Evolutionary conservation across 306 rosid species (phyloP).

Genomic region (Begonia masoniana): DNA sequence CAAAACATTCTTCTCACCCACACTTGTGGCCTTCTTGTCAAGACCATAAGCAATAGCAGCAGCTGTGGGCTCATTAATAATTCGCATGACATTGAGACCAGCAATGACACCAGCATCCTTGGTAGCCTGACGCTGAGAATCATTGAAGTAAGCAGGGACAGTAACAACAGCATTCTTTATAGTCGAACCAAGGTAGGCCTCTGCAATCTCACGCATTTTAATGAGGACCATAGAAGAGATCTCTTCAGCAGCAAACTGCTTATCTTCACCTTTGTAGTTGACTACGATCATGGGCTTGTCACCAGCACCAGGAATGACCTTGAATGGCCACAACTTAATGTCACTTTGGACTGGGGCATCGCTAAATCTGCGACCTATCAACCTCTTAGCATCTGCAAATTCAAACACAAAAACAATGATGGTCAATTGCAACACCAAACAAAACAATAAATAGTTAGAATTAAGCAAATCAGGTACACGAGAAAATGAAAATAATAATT

Average conservation of each 20-base stretch:
- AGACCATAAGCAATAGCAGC: slow-evolving; percentile 68
- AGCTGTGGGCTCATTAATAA: slow-evolving; percentile 58
- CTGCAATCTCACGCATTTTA: slow-evolving; percentile 66
- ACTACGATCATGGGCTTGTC: slow-evolving; percentile 55
- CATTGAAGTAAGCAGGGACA: slow-evolving; percentile 58
- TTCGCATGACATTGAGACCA: slow-evolving; percentile 48
- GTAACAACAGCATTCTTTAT: slow-evolving; percentile 56
- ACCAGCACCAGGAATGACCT: slow-evolving; percentile 38
- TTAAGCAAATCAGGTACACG: too few relatives aligned
- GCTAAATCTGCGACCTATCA: slow-evolving; percentile 43
- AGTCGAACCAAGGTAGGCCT: slow-evolving; percentile 46
- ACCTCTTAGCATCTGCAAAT: slow-evolving; percentile 44
- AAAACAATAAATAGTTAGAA: too few relatives aligned
- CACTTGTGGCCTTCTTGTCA: slow-evolving; percentile 64
- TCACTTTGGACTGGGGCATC: slow-evolving; percentile 57
- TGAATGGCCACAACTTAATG: slow-evolving; percentile 56
- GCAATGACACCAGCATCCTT: slow-evolving; percentile 72
- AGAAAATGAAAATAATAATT: too few relatives aligned
- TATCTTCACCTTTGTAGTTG: slow-evolving; percentile 55
- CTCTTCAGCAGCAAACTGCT: slow-evolving; percentile 50
- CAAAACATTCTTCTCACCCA: slow-evolving; percentile 58
- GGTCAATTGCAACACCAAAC: background rate
- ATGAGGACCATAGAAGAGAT: slow-evolving; percentile 55
- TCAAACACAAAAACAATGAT: background rate
- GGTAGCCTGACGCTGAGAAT: slow-evolving; percentile 60